Evolutionary conservation across 345 rosid genomes (phyloP).

Genomic region (Viola odorata): DNA sequence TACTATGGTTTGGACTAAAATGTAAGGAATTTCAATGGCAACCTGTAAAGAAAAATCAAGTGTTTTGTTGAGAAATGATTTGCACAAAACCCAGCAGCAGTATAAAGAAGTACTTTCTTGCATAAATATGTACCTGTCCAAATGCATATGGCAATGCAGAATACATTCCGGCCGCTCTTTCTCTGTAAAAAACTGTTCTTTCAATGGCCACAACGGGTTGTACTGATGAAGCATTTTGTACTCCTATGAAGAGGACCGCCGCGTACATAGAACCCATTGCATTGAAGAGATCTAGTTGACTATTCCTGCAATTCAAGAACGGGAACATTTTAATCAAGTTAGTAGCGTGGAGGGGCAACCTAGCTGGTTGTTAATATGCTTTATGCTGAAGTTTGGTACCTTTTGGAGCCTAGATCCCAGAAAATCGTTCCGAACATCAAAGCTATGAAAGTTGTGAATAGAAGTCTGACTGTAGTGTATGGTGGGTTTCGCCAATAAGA

Average conservation of each 20-base stretch:
- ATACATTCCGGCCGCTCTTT: constrained; percentile 72
- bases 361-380: neutral
- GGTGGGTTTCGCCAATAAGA: constrained; percentile 56
- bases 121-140: constrained; percentile 38
- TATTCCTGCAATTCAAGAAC: constrained; percentile 25
- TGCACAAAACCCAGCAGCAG: neutral
- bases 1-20: constrained; percentile 34
- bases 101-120: too few relatives aligned
- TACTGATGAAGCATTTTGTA: constrained; percentile 41
- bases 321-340: neutral
- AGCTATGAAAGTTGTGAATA: constrained; percentile 50
- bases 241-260: constrained; percentile 56
- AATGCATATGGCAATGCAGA: constrained; percentile 72
- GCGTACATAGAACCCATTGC: constrained; percentile 66
- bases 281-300: constrained; percentile 45
- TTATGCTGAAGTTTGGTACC: constrained; percentile 24
- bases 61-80: neutral
- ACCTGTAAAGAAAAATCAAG: constrained; percentile 24
- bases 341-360: neutral
- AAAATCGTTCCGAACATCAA: constrained; percentile 64
- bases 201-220: constrained; percentile 65
- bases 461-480: constrained; percentile 45
- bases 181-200: constrained; percentile 65
- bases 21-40: constrained; percentile 50
- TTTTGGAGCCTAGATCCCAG: constrained; percentile 55